A percentile compares a stretch with the other conserved stretches of the same genome.
Evolutionary conservation across 2,329 filamentous ascomycete species (phyloP).

Genomic region (Sclerotinia nivalis): DNA sequence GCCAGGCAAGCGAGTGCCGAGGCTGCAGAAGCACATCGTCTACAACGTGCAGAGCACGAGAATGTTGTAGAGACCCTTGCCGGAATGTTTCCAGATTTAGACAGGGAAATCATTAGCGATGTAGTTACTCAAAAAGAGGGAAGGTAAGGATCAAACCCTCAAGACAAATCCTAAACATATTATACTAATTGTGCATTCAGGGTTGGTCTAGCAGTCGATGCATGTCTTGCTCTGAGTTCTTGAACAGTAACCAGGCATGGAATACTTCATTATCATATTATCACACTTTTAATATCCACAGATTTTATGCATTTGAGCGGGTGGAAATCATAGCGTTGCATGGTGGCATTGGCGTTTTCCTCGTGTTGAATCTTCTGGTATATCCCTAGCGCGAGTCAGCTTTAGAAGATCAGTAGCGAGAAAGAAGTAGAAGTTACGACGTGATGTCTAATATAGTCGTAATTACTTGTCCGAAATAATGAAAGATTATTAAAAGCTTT

Average conservation of each 20-base stretch:
- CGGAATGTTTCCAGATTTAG: conserved; percentile 95
- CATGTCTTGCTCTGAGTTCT: conserved; percentile 67
- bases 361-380: conserved; percentile 24
- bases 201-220: conserved; percentile 82
- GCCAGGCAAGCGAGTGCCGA: conserved; percentile 90
- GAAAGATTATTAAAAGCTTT: conserved; percentile 3
- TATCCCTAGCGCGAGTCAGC: conserved; percentile 23
- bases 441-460: conserved; percentile 23
- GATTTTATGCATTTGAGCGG: conserved; percentile 24
- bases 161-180: conserved; percentile 32
- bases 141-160: conserved; percentile 57
- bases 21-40: conserved; percentile 78
- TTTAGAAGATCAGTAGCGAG: conserved; percentile 21
- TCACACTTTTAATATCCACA: conserved; percentile 22
- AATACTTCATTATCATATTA: conserved; percentile 18
- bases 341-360: conserved; percentile 23
- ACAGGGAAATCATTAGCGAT: conserved; percentile 92
- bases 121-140: conserved; percentile 96
- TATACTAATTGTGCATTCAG: conserved; percentile 46
- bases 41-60: conserved; percentile 81
- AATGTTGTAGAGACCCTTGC: conserved; percentile 92
- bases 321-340: conserved; percentile 25
- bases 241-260: conserved; percentile 24
- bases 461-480: conserved; percentile 22
- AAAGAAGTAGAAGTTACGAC: conserved; percentile 11